Percentiles rank a stretch among this genome's conserved stretches.
Evolutionary conservation across 2,329 filamentous ascomycete genomes (phyloP).

Genomic region (Sporothrix humicola): DNA sequence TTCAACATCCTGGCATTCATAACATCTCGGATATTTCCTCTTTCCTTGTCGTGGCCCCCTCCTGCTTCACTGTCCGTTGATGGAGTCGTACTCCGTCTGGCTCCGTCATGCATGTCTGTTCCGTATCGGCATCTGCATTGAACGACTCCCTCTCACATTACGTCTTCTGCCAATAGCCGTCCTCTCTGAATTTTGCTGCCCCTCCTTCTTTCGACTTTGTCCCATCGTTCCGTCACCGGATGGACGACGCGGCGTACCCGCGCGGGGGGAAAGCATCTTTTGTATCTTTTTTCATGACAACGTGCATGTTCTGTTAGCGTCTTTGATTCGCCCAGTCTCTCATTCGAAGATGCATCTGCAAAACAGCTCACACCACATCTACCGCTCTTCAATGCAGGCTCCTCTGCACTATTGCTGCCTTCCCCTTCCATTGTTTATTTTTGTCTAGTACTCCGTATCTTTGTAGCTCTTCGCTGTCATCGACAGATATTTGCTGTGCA

Average conservation of each 20-base stretch:
- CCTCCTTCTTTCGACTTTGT: neutral
- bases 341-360: neutral
- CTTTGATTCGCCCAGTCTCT: conserved; percentile 1
- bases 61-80: neutral
- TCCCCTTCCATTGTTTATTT: neutral
- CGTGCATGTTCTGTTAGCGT: neutral
- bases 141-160: neutral
- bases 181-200: too few relatives aligned
- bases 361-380: neutral
- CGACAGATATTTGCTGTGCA: too few relatives aligned
- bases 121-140: conserved; percentile 17
- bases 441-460: neutral
- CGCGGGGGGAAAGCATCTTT: neutral
- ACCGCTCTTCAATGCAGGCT: neutral
- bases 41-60: neutral
- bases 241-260: neutral
- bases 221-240: neutral
- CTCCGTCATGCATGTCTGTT: neutral
- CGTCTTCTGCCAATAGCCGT: neutral
- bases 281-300: neutral
- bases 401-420: neutral
- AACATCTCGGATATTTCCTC: neutral
- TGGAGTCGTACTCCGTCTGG: neutral
- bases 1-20: neutral
- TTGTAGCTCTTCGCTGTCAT: neutral